phyloP scores from a whole-genome alignment of 2,329 filamentous ascomycete genomes.

The Cordyceps militaris region DNA sequence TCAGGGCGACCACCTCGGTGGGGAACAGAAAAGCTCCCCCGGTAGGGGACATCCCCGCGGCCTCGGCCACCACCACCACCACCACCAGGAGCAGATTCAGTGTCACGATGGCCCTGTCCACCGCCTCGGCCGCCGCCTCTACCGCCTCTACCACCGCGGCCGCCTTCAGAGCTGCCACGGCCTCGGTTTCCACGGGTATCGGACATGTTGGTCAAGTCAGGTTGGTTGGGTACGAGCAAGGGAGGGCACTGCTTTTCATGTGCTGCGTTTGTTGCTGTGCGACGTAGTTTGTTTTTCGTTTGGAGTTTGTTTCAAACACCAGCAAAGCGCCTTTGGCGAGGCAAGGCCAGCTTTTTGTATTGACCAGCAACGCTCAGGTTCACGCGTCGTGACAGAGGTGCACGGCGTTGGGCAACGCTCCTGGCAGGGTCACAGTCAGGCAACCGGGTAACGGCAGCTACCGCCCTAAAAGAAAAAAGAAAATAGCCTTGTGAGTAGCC shows the following conservation, averaged over 20 bases:
- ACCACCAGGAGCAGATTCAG: constrained; percentile 9
- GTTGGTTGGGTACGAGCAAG: neutral
- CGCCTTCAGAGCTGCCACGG: neutral
- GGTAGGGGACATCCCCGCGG: neutral
- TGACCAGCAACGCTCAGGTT: neutral
- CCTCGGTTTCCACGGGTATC: neutral
- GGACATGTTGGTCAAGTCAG: neutral
- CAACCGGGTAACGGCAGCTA: neutral
- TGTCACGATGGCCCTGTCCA: neutral
- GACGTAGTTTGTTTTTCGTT: neutral
- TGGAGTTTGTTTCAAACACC: neutral
- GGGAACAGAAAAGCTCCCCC: neutral
- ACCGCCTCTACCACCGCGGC: neutral
- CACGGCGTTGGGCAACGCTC: neutral
- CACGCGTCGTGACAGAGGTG: neutral
- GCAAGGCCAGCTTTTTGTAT: neutral
- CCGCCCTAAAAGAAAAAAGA: neutral
- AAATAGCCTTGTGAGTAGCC: neutral
- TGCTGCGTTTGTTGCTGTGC: too few species aligned
- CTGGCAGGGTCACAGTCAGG: neutral
- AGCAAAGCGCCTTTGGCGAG: neutral
- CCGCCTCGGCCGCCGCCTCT: neutral
- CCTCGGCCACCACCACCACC: constrained; percentile 18
- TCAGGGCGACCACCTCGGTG: constrained; percentile 4
- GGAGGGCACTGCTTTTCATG: neutral